Base-by-base conservation (phyloP, 495 filamentous ascomycete genomes). In the Neurospora africana region DNA sequence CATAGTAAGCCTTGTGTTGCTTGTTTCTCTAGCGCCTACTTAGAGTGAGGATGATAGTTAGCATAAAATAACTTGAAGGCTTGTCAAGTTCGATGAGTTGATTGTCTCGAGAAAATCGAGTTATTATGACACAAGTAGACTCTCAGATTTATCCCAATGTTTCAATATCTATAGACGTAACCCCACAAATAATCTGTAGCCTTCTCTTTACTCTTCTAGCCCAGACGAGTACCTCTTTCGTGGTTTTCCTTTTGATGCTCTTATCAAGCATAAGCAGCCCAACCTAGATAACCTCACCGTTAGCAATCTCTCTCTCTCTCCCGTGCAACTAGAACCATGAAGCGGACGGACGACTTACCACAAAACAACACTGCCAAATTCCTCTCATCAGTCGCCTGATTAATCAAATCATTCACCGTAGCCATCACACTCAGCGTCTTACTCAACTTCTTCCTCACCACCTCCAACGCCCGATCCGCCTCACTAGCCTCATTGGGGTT, bases 321-420 rank as follows among this genome's bases (percentile, higher is more conserved):
- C 19, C 9, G 7, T 15, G n/a, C 15, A 68, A 40, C 71, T 43
- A 4, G 39, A 15, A 75, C 43, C 6, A 70, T 2, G 2, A 38
- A 68, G 4, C 41, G 19, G 30, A n/a, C n/a, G 69, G 61, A 40
- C 69, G 39, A 84, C 89, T 78, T 88, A 93, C 93, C 94, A 78
- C 88, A 90, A 86, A 93, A 99, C 73, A 99, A 84, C 67, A 98
- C 88, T 5, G 96, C 96, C 76, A 99, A 80, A 80, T 99, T 98
- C 77, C 88, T 86, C 84, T 95, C 94, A 82, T 98, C 96, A 13
- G 90, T 93, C 30, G 96, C 95, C 82, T 95, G 91, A 79, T 98
- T 95, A 73, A 98, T 98, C 71, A 99, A 82, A 79, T 98, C 95
- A 77, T 97, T 98, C 36, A 99, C 95, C 47, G 94, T 97, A 19